phyloP scores from a whole-genome alignment of 2,329 filamentous ascomycete species.

The Moelleriella libera region DNA sequence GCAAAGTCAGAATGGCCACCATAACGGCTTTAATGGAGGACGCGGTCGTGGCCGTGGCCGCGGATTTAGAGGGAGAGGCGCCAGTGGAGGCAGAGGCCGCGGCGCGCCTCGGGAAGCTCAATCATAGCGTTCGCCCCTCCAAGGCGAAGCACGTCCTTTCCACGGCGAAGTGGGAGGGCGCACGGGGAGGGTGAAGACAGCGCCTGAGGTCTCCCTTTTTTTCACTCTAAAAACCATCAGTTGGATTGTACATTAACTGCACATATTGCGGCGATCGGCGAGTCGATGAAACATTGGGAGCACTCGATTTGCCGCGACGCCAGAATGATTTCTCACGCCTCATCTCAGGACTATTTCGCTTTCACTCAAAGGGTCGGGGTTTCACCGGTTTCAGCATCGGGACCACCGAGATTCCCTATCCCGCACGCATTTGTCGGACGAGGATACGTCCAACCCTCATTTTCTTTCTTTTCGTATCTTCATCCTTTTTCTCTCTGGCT shows the following conservation, averaged over 20 bases:
- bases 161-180: conserved; percentile 8
- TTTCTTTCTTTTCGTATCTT: not conserved
- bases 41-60: conserved; percentile 22
- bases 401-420: too few species aligned
- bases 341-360: not conserved
- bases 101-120: conserved; percentile 20
- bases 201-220: not conserved
- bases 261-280: not conserved
- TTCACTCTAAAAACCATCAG: not conserved
- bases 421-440: too few species aligned
- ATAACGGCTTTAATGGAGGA: conserved; percentile 11
- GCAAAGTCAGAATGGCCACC: not conserved
- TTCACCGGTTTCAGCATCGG: not conserved
- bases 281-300: not conserved
- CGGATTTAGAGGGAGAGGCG: conserved; percentile 21
- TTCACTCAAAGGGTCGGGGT: not conserved
- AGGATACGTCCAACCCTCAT: too few species aligned
- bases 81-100: conserved; percentile 18
- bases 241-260: not conserved
- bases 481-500: not conserved
- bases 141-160: conserved; percentile 7
- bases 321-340: not conserved
- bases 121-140: conserved; percentile 14
- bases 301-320: not conserved
- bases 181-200: conserved; percentile 5